Percentiles rank a stretch among this genome's conserved stretches.
Conservation (phyloP, 2,329 filamentous ascomycete genomes). For the Aspergillus sp. region DNA sequence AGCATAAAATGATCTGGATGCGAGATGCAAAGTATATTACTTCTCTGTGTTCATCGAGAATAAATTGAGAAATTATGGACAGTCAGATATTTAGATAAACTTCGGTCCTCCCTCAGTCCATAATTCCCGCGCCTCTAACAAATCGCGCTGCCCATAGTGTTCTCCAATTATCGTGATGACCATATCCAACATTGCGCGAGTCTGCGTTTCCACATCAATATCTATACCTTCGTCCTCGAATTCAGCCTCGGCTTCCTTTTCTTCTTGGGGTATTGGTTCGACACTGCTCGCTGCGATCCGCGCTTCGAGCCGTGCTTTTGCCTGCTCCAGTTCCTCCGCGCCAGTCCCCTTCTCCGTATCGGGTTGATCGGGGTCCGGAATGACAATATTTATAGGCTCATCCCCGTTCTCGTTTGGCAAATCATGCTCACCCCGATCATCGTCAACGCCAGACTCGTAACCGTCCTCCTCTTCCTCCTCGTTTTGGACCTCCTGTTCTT, state of each 20-base stretch:
- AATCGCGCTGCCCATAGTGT: constrained; percentile 83
- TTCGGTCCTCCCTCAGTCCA: constrained; percentile 39
- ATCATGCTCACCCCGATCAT: constrained; percentile 12
- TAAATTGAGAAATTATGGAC: neutral
- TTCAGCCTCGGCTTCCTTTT: constrained; percentile 15
- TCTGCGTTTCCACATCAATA: constrained; percentile 27
- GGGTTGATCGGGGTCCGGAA: constrained; percentile 16
- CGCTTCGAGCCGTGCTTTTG: constrained; percentile 48
- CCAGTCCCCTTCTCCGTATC: constrained; percentile 17
- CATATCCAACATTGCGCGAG: constrained; percentile 80
- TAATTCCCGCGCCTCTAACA: constrained; percentile 69
- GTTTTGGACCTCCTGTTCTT: constrained; percentile 36
- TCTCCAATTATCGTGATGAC: constrained; percentile 85
- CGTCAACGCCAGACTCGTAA: constrained; percentile 23
- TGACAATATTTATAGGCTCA: neutral
- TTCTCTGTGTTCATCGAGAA: neutral
- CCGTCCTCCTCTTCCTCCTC: constrained; percentile 17
- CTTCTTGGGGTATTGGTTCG: constrained; percentile 16
- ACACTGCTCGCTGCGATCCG: constrained; percentile 26
- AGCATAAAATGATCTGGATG: neutral
- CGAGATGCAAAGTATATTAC: neutral
- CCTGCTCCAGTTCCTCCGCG: constrained; percentile 47
- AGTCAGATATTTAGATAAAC: neutral
- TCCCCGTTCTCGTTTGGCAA: neutral
- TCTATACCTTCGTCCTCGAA: constrained; percentile 14